Evolutionary conservation across 257 asterid genomes (phyloP), one percentile per base, ranked within the genome.

Genomic region (Buddleja alternifolia): DNA sequence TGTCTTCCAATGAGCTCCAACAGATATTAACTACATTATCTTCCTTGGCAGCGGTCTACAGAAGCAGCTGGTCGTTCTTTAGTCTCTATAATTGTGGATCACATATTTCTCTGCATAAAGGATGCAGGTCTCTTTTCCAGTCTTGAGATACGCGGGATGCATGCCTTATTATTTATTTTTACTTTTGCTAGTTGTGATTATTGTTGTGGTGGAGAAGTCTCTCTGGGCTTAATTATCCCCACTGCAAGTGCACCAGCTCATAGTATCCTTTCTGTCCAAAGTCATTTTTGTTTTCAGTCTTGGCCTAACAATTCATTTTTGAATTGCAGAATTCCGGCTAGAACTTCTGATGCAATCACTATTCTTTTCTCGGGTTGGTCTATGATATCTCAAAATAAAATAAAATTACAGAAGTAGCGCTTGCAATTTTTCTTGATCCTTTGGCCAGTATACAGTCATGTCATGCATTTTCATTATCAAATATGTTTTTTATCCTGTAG

Each of bases 301-400:
- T 67, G 37, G 65, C 68, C 79, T 79, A 74, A 72, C 65, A 44
- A 73, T 7, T 66, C 42, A n/a, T 71, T 60, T 51, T 50, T 46
- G 58, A 76, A 70, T 76, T 87, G 86, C 96, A 94, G 99, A 91
- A 44, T 94, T 94, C 84, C 97, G 77, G 95, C 93, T 94, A 41
- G 99, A 91, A 80, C 93, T 94, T 59, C 75, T 91, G 83, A 94
- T 91, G 97, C 99, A 94, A 80, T 94, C 97, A 8, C 86, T 94
- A 40, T 77, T 82, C 75, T 91, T 91, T 79, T 89, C 97, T 70
- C 95, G 97, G 96, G 99, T 94, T 75, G 8, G 78, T 78, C 65
- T 70, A 45, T 61, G 42, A 64, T 58, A n/a, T n/a, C n/a, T n/a
- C n/a, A 66, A 39, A 29, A 45, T 74, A 48, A 60, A 65, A 52